Conservation (phyloP, 805 yeast genomes). For the Pichia rugopelliculosa region DNA sequence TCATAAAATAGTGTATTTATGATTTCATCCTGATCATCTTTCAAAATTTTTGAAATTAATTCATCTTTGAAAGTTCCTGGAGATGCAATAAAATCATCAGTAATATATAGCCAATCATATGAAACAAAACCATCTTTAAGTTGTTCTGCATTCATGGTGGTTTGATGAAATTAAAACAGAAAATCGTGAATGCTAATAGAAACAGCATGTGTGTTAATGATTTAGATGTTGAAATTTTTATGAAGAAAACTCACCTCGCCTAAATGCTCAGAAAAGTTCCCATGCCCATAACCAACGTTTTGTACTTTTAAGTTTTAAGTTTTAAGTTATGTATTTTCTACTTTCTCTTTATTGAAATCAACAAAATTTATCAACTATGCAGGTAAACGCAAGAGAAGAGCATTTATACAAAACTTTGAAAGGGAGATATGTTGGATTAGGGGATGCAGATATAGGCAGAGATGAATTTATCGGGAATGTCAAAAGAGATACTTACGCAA, state of each 20-base stretch:
- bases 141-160: neutral
- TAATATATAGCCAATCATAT: slow-evolving; percentile 8
- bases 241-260: neutral
- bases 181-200: neutral
- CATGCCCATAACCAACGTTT: too few relatives aligned
- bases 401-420: slow-evolving; percentile 23
- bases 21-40: slow-evolving; percentile 5
- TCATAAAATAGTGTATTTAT: slow-evolving; percentile 23
- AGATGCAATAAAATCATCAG: slow-evolving; percentile 3
- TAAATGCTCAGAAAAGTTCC: neutral
- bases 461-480: slow-evolving; percentile 64
- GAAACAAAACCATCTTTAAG: neutral
- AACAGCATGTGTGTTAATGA: neutral
- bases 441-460: slow-evolving; percentile 62
- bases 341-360: neutral
- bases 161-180: neutral
- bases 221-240: neutral
- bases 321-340: neutral
- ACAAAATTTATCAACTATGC: neutral
- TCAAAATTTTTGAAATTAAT: slow-evolving; percentile 9
- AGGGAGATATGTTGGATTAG: slow-evolving; percentile 65
- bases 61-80: slow-evolving; percentile 1
- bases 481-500: slow-evolving; percentile 58
- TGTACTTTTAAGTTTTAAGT: too few relatives aligned
- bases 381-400: slow-evolving; percentile 1